phyloP scores from a whole-genome alignment of 148 eudicot species.

The Chenopodium suecicum region DNA sequence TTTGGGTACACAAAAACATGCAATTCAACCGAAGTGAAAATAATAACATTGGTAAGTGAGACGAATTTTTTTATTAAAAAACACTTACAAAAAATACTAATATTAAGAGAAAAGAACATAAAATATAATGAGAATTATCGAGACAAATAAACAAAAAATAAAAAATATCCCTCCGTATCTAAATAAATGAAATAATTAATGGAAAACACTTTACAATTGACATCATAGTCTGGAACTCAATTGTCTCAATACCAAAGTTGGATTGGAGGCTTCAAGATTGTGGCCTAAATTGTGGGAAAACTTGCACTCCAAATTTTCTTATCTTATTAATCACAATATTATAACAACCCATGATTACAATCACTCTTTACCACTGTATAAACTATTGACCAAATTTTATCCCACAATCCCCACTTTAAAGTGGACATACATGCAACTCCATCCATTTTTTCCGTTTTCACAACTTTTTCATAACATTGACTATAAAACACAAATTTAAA shows the following conservation, averaged over 20 bases:
- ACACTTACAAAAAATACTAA: too few relatives aligned
- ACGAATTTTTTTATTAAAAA: too few relatives aligned
- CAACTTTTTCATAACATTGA: slow-evolving; percentile 18
- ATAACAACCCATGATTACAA: slow-evolving; percentile 2
- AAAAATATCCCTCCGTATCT: too few relatives aligned
- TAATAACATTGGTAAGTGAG: too few relatives aligned
- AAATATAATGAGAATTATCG: too few relatives aligned
- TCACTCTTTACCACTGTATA: slow-evolving; percentile 2
- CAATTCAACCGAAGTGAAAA: too few relatives aligned
- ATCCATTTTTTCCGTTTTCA: slow-evolving; percentile 10
- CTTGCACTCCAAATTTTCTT: slow-evolving; percentile 6
- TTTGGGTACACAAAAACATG: too few relatives aligned
- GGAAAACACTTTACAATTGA: not conserved
- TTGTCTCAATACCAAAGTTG: not conserved
- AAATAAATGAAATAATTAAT: too few relatives aligned
- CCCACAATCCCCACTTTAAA: slow-evolving; percentile 12
- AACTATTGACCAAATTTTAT: slow-evolving; percentile 25
- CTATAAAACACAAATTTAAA: not conserved
- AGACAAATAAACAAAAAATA: too few relatives aligned
- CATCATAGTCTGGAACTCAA: not conserved
- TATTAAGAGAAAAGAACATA: too few relatives aligned
- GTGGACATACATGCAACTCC: slow-evolving; percentile 23
- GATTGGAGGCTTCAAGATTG: slow-evolving; percentile 11
- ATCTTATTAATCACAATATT: slow-evolving; percentile 2
- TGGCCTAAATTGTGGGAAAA: slow-evolving; percentile 16